A percentile compares a stretch with the other conserved stretches of the same genome.
phyloP scores from a whole-genome alignment of 148 eudicot genomes.

The Amaranthus cruentus region DNA sequence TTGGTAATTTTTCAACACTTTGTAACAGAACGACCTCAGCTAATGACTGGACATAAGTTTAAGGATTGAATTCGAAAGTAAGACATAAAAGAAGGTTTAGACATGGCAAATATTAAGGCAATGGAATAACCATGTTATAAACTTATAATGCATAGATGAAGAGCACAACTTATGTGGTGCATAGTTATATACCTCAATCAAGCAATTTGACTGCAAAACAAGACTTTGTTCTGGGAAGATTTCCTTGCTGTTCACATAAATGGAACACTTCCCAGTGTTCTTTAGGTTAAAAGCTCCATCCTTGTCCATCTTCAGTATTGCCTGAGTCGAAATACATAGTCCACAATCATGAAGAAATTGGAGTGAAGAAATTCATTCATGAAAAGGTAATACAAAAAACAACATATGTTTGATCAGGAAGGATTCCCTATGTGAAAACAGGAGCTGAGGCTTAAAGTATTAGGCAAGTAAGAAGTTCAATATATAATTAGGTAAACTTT shows the following conservation, averaged over 20 bases:
- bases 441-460: neutral
- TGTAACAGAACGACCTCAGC: too few relatives aligned
- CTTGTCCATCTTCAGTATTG: constrained; percentile 66
- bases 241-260: constrained; percentile 52
- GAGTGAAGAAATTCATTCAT: neutral
- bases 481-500: too few relatives aligned
- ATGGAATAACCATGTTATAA: neutral
- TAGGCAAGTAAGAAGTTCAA: too few relatives aligned
- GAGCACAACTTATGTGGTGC: neutral
- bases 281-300: constrained; percentile 67
- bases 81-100: neutral
- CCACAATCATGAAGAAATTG: neutral
- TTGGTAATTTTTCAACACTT: neutral
- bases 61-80: too few relatives aligned
- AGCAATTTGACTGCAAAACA: constrained; percentile 51
- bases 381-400: neutral
- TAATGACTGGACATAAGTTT: too few relatives aligned
- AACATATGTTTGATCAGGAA: constrained; percentile 7
- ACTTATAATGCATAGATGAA: neutral
- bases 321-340: constrained; percentile 38
- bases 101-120: neutral
- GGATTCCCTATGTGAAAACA: neutral
- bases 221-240: constrained; percentile 39
- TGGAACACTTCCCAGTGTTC: constrained; percentile 65
- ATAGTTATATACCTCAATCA: constrained; percentile 60